phyloP scores from a whole-genome alignment of 768 basidiomycete genomes.

The Suillus spraguei region DNA sequence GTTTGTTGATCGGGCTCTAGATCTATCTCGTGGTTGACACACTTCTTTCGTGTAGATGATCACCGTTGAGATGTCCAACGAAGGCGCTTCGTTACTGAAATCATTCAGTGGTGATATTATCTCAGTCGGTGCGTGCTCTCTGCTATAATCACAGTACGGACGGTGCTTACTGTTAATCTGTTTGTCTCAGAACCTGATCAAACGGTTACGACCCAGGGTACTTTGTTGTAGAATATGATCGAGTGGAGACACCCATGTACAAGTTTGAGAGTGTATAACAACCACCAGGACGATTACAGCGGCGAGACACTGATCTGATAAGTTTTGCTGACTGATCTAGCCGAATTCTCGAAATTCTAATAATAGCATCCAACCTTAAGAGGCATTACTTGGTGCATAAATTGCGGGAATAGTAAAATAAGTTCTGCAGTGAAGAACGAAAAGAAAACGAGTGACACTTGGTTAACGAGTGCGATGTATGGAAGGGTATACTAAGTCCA shows the following conservation, averaged over 20 bases:
- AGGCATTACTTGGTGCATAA: not conserved
- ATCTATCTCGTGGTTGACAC: not conserved
- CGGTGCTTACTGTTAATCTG: not conserved
- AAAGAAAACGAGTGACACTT: constrained; percentile 1
- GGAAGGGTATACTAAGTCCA: not conserved
- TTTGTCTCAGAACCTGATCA: constrained; percentile 5
- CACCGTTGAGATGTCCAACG: not conserved
- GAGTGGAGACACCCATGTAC: not conserved
- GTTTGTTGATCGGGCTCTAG: not conserved
- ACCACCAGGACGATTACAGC: not conserved
- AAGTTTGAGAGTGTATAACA: not conserved
- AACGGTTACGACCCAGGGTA: not conserved
- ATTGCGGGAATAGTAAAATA: constrained; percentile 7
- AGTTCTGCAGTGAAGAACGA: not conserved
- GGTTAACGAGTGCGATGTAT: not conserved
- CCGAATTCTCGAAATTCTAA: not conserved
- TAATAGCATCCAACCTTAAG: not conserved
- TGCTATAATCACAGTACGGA: not conserved
- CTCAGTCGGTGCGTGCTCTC: not conserved
- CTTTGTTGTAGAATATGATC: not conserved
- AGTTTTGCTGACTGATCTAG: not conserved
- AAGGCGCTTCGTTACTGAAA: not conserved
- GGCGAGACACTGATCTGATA: not conserved
- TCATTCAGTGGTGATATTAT: not conserved
- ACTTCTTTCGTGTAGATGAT: not conserved